These are phyloP conservation scores for Colletotrichum spaethianum DNA, from an alignment of 2,329 filamentous ascomycete species.

Conservation along the genomic window DNA sequence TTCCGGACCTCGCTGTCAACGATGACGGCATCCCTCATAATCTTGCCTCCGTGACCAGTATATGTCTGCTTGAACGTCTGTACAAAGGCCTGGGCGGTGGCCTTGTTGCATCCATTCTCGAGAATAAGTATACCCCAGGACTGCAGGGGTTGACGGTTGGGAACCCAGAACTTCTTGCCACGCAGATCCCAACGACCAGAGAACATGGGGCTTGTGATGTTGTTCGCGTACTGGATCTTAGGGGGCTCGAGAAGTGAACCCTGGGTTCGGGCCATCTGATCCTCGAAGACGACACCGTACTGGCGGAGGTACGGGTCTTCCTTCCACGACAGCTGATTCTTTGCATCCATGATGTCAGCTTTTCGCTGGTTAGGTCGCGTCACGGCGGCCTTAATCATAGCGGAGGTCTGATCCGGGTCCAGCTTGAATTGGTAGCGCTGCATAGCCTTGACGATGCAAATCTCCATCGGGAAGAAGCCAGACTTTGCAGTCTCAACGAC, in stretches of 20 bases:
- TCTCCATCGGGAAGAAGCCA: slow-evolving; percentile 73
- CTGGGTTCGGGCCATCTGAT: slow-evolving; percentile 74
- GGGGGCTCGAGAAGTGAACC: slow-evolving; percentile 82
- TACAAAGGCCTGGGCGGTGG: slow-evolving; percentile 72
- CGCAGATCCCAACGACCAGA: slow-evolving; percentile 90
- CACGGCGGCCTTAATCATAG: slow-evolving; percentile 96
- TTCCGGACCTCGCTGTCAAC: slow-evolving; percentile 43
- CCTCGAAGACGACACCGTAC: slow-evolving; percentile 81
- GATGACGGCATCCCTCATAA: slow-evolving; percentile 50
- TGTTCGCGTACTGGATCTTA: slow-evolving; percentile 75
- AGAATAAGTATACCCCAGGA: slow-evolving; percentile 84
- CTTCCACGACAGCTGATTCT: slow-evolving; percentile 76
- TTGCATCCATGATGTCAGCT: slow-evolving; percentile 75
- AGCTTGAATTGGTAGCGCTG: slow-evolving; percentile 77
- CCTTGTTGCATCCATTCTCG: slow-evolving; percentile 65
- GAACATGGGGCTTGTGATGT: slow-evolving; percentile 72
- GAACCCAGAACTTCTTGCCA: slow-evolving; percentile 80
- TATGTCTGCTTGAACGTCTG: slow-evolving; percentile 61
- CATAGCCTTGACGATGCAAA: slow-evolving; percentile 65
- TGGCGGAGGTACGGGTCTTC: slow-evolving; percentile 78
- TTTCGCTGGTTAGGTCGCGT: slow-evolving; percentile 80
- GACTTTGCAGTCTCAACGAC: slow-evolving; percentile 70
- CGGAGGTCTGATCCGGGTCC: slow-evolving; percentile 74
- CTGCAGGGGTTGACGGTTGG: slow-evolving; percentile 73
- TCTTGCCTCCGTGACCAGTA: slow-evolving; percentile 63